Evolutionary conservation across 202 grass and related monocot genomes (phyloP).

Genomic region (Cymbopogon flexuosus): DNA sequence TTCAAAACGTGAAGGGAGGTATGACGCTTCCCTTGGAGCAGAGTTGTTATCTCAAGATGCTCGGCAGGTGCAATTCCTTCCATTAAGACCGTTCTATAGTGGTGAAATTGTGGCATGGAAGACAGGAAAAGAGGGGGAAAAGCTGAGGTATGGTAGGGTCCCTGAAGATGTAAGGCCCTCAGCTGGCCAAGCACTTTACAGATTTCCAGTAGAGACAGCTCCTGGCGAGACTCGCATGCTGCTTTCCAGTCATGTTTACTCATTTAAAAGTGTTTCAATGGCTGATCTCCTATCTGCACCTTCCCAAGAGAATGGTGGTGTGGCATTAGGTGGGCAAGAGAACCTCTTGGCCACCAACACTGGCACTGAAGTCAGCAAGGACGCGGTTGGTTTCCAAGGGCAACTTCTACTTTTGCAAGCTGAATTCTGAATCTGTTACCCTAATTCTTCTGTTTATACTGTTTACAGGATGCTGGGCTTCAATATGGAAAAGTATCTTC

Average conservation of each 20-base stretch:
- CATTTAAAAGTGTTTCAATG: constrained; percentile 83
- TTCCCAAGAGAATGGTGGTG: constrained; percentile 34
- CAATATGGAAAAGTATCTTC: constrained; percentile 87
- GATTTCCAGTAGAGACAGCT: constrained; percentile 75
- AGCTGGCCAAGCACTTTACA: constrained; percentile 79
- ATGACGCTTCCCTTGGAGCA: constrained; percentile 54
- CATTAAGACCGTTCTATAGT: constrained; percentile 81
- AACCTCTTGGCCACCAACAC: constrained; percentile 27
- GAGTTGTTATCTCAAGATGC: constrained; percentile 85
- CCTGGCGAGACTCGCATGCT: constrained; percentile 60
- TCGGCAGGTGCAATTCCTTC: constrained; percentile 91
- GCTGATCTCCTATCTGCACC: constrained; percentile 44
- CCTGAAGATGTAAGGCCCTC: constrained; percentile 91
- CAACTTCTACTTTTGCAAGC: constrained; percentile 15
- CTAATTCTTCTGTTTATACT: constrained; percentile 20
- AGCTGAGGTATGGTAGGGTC: constrained; percentile 83
- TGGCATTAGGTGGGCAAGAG: constrained; percentile 25
- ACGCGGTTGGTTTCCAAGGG: constrained; percentile 34
- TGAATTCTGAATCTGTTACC: background rate
- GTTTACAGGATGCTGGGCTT: constrained; percentile 53
- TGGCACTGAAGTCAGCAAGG: constrained; percentile 15
- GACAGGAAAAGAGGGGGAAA: constrained; percentile 76
- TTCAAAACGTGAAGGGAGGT: constrained; percentile 47
- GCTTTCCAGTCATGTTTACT: constrained; percentile 86
- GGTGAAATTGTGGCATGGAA: constrained; percentile 97